phyloP scores from a whole-genome alignment of 1,139 yeast species.

The Candida sojae region DNA sequence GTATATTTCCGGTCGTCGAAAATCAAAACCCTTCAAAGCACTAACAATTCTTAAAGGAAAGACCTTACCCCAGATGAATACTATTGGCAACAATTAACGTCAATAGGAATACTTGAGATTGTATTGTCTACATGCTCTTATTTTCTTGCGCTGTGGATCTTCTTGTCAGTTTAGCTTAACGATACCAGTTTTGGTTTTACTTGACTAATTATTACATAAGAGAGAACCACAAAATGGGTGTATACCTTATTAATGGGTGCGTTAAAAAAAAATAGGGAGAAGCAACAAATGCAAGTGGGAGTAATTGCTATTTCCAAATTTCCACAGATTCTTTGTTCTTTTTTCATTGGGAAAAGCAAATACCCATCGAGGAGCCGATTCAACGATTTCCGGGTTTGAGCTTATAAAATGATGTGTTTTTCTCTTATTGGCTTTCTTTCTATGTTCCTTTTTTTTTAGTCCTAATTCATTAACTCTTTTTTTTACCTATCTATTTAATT shows the following conservation, averaged over 20 bases:
- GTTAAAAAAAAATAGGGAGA: not conserved
- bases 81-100: too few relatives aligned
- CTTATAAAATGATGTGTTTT: not conserved
- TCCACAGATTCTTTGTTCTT: not conserved
- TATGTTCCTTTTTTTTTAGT: not conserved
- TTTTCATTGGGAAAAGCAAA: too few relatives aligned
- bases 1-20: slow-evolving; percentile 1
- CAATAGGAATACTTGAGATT: not conserved
- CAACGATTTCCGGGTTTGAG: not conserved
- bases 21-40: not conserved
- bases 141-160: too few relatives aligned
- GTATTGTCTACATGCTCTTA: not conserved
- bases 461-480: not conserved
- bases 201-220: not conserved
- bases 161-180: too few relatives aligned
- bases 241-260: not conserved
- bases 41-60: too few relatives aligned
- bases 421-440: not conserved
- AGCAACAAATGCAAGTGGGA: not conserved
- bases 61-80: too few relatives aligned
- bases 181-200: not conserved
- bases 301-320: not conserved
- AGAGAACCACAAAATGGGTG: not conserved
- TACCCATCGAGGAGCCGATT: too few relatives aligned
- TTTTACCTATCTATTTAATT: not conserved